These are phyloP conservation scores for Rhodotorula sp. DNA, from an alignment of 1,284 basidiomycete species.

Conservation along the genomic window DNA sequence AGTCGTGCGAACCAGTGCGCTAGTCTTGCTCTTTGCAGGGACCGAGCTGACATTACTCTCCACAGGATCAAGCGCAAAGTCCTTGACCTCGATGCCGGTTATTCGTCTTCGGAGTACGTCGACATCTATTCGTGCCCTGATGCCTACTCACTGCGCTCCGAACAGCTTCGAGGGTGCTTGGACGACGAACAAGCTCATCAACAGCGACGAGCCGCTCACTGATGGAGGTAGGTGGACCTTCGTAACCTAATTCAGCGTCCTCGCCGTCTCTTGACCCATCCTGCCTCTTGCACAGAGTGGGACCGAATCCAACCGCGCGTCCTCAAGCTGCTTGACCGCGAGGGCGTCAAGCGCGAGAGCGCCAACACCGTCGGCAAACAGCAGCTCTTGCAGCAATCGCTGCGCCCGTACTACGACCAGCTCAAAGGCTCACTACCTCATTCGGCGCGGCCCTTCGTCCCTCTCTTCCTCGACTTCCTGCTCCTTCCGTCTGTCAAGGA, in stretches of 20 bases:
- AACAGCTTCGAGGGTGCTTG: neutral
- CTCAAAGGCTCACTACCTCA: neutral
- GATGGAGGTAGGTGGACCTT: slow-evolving; percentile 1
- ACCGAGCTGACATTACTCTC: no score
- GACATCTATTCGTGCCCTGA: no score
- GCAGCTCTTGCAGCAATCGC: neutral
- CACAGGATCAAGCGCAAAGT: no score
- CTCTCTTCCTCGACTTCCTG: slow-evolving; percentile 18
- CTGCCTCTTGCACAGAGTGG: no score
- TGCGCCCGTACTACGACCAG: slow-evolving; percentile 1
- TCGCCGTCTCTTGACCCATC: no score
- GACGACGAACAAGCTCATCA: neutral
- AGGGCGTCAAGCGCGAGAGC: no score
- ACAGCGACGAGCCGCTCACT: neutral
- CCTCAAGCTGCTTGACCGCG: neutral
- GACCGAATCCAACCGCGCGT: neutral
- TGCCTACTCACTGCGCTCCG: neutral
- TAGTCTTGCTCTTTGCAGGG: no score
- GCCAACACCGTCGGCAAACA: no score
- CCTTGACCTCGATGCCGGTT: no score
- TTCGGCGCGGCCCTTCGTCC: neutral
- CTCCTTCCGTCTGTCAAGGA: neutral
- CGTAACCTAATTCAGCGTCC: no score
- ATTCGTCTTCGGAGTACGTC: neutral
- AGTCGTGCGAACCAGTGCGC: no score